Conservation (phyloP, 441 rosid genomes). For the Kokia cookei region DNA sequence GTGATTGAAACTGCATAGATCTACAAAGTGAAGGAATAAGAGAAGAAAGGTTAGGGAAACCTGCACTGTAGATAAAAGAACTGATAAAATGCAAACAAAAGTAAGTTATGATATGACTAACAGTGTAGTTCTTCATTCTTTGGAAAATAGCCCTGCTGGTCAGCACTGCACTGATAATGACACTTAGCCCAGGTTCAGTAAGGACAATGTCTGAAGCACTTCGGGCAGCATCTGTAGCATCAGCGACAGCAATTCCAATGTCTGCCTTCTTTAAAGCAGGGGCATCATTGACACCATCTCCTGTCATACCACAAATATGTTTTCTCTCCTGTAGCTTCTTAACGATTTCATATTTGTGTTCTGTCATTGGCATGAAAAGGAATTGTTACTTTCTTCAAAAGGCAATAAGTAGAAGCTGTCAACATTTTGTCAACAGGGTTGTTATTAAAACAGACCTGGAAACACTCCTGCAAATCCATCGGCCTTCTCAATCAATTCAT, state of each 20-base stretch:
- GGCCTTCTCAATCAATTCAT: conserved; percentile 84
- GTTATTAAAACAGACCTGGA: conserved; percentile 42
- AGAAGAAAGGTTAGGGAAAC: neutral
- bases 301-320: conserved; percentile 92
- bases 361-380: conserved; percentile 25
- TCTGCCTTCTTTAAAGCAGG: conserved; percentile 91
- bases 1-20: conserved; percentile 93
- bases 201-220: conserved; percentile 89
- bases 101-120: conserved; percentile 20
- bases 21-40: conserved; percentile 32
- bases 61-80: neutral
- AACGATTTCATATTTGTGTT: conserved; percentile 85
- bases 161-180: conserved; percentile 83
- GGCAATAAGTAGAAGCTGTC: neutral
- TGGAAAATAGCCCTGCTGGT: conserved; percentile 95
- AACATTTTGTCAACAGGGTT: neutral
- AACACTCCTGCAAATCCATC: conserved; percentile 94
- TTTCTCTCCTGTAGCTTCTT: conserved; percentile 73
- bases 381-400: neutral
- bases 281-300: conserved; percentile 96
- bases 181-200: conserved; percentile 87
- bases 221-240: conserved; percentile 94
- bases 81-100: neutral
- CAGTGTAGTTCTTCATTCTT: conserved; percentile 96
- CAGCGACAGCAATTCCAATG: conserved; percentile 88